phyloP scores from a whole-genome alignment of 305 asterid genomes.

The Fraxinus platypoda region DNA sequence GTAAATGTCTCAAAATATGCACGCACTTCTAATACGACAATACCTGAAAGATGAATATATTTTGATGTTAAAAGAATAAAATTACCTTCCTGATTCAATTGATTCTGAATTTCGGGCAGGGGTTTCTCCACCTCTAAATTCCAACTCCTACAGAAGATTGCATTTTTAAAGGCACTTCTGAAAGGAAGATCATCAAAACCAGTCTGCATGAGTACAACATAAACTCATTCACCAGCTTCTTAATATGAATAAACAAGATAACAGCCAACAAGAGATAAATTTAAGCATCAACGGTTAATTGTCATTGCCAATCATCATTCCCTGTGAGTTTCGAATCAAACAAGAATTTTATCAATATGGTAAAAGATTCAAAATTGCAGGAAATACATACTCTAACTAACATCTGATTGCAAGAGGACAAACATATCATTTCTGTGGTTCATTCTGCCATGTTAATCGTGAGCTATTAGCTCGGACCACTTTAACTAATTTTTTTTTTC shows the following conservation, averaged over 20 bases:
- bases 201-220: conserved; percentile 50
- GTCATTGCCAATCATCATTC: not conserved
- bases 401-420: not conserved
- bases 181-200: conserved; percentile 78
- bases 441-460: not conserved
- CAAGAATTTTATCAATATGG: not conserved
- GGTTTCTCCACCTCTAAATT: conserved; percentile 46
- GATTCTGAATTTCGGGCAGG: conserved; percentile 36
- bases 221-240: conserved; percentile 18
- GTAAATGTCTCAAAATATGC: conserved; percentile 17
- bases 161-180: conserved; percentile 87
- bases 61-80: conserved; percentile 8
- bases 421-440: not conserved
- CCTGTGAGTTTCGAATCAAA: not conserved
- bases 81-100: conserved; percentile 52
- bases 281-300: not conserved
- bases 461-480: not conserved
- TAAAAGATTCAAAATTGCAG: not conserved
- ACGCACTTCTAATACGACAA: not conserved
- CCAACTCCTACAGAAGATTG: conserved; percentile 59
- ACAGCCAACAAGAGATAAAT: not conserved
- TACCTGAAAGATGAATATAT: conserved; percentile 5
- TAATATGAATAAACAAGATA: conserved; percentile 5
- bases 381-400: not conserved
- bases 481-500: not conserved